Base-by-base conservation (phyloP, 805 yeast genomes). In the Starmerella vitae region DNA sequence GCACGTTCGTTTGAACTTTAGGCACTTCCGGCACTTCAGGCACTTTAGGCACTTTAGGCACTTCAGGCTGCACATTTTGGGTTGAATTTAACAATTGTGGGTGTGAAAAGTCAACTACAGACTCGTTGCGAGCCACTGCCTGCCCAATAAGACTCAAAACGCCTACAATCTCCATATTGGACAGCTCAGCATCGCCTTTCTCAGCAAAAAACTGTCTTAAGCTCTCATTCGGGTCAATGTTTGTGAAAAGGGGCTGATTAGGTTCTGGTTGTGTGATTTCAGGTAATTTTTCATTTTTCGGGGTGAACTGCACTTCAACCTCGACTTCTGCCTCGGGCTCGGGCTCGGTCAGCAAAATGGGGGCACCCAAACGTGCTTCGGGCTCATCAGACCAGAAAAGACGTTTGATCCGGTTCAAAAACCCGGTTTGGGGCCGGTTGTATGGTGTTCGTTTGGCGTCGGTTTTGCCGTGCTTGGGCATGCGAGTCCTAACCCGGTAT, bases 151-250 rank as follows among this genome's bases (percentile, higher is more conserved):
- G 58, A 5, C 85, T 71, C 44, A 76, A 55, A 1, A 82, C 88
- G 6, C 91, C 93, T 53, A 77, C 85, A 47, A 76, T 68, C 55
- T 82, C 93, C 34, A 79, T 64, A 19, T 75, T 79, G 10, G 74
- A 65, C 45, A 82, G 63, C n/a, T 85, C 84, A 9, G 58, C 59
- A 41, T 72, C 70, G 14, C 91, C 91, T 54, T 78, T 81, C 24
- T 62, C 64, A 18, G 67, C 68, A 54, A 81, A 81, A 52, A 81
- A 81, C 25, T 66, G 70, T 14, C 82, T 74, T 34, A 81, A 59
- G 20, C 71, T 67, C 29, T 70, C 74, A 57, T 77, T 78, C 7
- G 76, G 73, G 17, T 37, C n/a, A n/a, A n/a, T n/a, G n/a, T n/a
- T n/a, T n/a, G n/a, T n/a, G n/a, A n/a, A n/a, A n/a, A n/a, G n/a